Evolutionary conservation across 805 yeast genomes (phyloP), one percentile per base, ranked within the genome.

Genomic region (Monosporozyma solicola): DNA sequence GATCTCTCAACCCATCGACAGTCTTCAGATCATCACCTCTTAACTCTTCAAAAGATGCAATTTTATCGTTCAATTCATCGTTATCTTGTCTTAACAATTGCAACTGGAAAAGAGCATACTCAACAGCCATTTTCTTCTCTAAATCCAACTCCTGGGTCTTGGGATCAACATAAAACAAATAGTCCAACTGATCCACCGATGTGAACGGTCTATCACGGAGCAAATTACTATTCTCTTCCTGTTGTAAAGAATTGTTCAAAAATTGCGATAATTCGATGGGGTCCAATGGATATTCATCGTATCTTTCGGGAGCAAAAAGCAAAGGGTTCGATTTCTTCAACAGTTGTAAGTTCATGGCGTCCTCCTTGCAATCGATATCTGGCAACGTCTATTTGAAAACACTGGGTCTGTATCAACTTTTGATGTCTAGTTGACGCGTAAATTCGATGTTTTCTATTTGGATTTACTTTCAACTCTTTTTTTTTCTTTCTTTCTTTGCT

Each of bases 261-360:
- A 59, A 62, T 49, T 59, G 63, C 25, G 59, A 61, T 53, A 65
- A 49, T 48, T 66, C 70, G 15, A 50, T 57, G 33, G 63, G 60
- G 9, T 60, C 59, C 41, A 60, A 51, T 24, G 70, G 70, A 53
- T 66, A 65, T 37, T 63, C 62, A 29, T 65, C 67, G 20, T 58
- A 56, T 24, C 57, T 51, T 9, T 60, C 61, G 11, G 53, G 51
- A 5, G 64, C 52, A 46, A 66, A 61, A 3, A 66, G 59, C 49
- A 59, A 47, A 0, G 69, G 70, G 43, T 65, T 66, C 2, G 65
- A 64, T 41, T 57, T 57, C 33, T 58, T 55, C 60, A 60, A 57
- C n/a, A 66, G 53, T 15, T 59, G 52, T 47, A 57, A 50, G 20
- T 56, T 55, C 51, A 53, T 20, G 20, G 20, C 20, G 20, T 20